Evolutionary conservation across 2,329 filamentous ascomycete genomes (phyloP), one percentile per base, ranked within the genome.

Genomic region (Penicillium verrucosum): DNA sequence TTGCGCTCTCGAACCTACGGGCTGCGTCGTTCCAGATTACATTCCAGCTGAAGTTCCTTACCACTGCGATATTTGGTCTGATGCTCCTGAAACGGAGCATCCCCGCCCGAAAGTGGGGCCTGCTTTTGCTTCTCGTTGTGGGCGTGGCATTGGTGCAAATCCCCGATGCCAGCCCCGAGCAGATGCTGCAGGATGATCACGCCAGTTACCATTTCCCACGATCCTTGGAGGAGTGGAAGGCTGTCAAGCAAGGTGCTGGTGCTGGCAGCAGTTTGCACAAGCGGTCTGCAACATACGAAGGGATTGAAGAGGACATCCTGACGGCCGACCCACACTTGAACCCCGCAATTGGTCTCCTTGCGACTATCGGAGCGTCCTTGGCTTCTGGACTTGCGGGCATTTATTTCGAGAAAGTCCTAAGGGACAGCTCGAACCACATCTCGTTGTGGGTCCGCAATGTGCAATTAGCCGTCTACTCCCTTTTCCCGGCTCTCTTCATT

Each of bases 381-480:
- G 82, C 94, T 8, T 96, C 92, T 1, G 92, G 92, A 3, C 77
- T 96, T 47, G 93, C 91, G 0, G 89, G 92, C 0, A 90, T 79
- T 3, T 78, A 77, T 51, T 79, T 80, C 61, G 78, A 97, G 73
- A 97, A 95, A 75, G 86, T 97, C 3, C 80, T 97, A 54, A 96
- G 95, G 73, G 89, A 96, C 63, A 89, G 89, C n/a, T 82, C 84
- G 0, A 82, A 82, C 2, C 82, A 86, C 46, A 87, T 87, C 6
- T 93, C 90, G 0, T 81, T 97, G 14, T 99, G 94, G 94, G 87
- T 94, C 42, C 87, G 94, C 60, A 99, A 97, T 71, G 89, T 97
- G 45, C 94, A 99, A 73, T 80, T 99, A 25, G 92, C 92, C 0
- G 90, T 97, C 70, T 99, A 96, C 77, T 96, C 92, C 1, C 80